Base-by-base conservation (phyloP, 2,329 filamentous ascomycete species). In the Cryoendolithus antarcticus region DNA sequence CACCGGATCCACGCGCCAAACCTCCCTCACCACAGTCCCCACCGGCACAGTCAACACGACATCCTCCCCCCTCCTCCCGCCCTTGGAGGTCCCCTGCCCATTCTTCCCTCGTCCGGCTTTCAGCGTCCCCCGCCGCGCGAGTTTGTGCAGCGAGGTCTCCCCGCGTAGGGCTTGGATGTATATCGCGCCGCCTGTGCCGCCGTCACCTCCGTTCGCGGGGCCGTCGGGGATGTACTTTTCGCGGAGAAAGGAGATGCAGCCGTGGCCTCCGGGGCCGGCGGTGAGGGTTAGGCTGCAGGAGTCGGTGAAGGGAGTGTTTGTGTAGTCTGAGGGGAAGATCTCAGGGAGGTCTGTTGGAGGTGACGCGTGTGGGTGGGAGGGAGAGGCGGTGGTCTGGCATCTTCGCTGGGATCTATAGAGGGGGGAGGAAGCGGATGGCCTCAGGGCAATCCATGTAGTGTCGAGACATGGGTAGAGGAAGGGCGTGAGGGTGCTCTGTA, bases 91-190 rank as follows among this genome's bases (percentile, higher is more conserved):
- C 30, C 85, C 85, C 55, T 84, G 78, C 0, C 85, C 85, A 52
- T 84, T 80, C 57, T 72, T 81, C 11, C 85, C 85, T 48, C 77
- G 69, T 1, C 78, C 80, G 0, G 83, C 85, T 42, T 82, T 80
- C 37, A 89, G 62, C 40, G 86, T 74, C 2, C 84, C 77, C 49
- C 80, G 70, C 31, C 89, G 72, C 1, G 85, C 81, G 7, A 98
- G 70, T 63, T 95, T 96, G 64, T 96, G 88, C 44, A 98, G 65
- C 38, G 86, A 94, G 0, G 86, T 96, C 62, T 96, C 83, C 43
- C 86, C 86, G 39, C 82, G 78, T 2, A 93, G 77, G 6, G 91
- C 88, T 62, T 96, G 89, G 42, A 98, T 93, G 60, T 93, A 96
- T 48, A 98, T 70, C 52, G 82, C 93, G 30, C 91, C 91, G 45